Percentiles rank a stretch among this genome's conserved stretches.
These are phyloP conservation scores for Drechslerella stenobrocha DNA, from an alignment of 2,329 filamentous ascomycete species.

Conservation along the genomic window DNA sequence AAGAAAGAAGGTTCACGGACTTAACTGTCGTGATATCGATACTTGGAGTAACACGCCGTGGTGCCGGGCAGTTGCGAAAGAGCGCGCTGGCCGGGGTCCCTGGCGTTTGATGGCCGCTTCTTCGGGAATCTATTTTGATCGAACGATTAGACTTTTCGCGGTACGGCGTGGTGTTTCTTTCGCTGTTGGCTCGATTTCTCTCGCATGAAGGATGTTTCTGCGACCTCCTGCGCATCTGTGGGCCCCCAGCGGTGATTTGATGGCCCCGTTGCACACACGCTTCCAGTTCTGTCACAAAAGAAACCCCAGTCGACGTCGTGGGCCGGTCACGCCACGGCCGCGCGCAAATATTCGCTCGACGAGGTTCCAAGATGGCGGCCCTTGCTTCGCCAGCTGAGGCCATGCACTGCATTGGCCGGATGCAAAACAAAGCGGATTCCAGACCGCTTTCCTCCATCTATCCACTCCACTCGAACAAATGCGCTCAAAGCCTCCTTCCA, in stretches of 20 bases:
- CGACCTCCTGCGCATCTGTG: slow-evolving; percentile 7
- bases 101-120: slow-evolving; percentile 12
- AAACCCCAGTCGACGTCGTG: not conserved
- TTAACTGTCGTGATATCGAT: slow-evolving; percentile 15
- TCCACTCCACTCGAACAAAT: slow-evolving; percentile 10
- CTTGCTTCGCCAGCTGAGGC: slow-evolving; percentile 34
- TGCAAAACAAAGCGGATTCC: slow-evolving; percentile 23
- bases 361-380: slow-evolving; percentile 13
- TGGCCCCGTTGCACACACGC: slow-evolving; percentile 21
- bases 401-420: slow-evolving; percentile 19
- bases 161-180: not conserved
- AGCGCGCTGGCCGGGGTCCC: not conserved
- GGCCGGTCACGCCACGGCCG: slow-evolving; percentile 12
- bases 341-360: not conserved
- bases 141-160: not conserved
- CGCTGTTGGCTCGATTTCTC: not conserved
- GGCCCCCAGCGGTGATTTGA: slow-evolving; percentile 18
- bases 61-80: slow-evolving; percentile 15
- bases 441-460: slow-evolving; percentile 14
- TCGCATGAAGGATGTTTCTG: not conserved
- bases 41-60: slow-evolving; percentile 12
- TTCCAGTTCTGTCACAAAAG: slow-evolving; percentile 11
- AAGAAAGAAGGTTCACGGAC: slow-evolving; percentile 38
- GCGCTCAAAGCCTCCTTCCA: not conserved
- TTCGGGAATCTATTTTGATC: slow-evolving; percentile 36